Evolutionary conservation across 2,329 filamentous ascomycete genomes (phyloP), one percentile per base, ranked within the genome.

Genomic region (Aureobasidium sp.): DNA sequence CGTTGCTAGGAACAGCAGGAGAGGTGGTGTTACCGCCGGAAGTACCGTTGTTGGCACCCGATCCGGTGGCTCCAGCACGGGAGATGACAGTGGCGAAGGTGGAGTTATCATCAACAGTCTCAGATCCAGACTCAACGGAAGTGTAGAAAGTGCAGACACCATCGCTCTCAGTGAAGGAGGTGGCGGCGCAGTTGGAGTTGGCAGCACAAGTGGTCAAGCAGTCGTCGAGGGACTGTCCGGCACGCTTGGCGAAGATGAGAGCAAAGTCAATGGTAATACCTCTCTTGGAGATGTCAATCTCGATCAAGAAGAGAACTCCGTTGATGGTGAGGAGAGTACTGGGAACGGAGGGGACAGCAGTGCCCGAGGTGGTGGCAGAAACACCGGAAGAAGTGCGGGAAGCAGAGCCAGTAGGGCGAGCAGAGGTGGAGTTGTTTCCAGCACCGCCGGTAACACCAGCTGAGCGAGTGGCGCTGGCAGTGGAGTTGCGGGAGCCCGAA

Each of bases 141-240:
- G 5, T 37, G 48, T 45, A 62, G 54, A 62, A 57, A 8, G 53
- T 59, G 16, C 61, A 62, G 5, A 13, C 32, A 13, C 39, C 45
- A 16, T 30, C 39, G 21, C 21, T 21, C 21, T 21, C 21, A 13
- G 42, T 21, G 32, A 51, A 62, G 7, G 11, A 2, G 8, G 61
- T 58, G 3, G 11, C 61, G 25, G 54, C 61, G 13, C 61, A 62
- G 7, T 29, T 9, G 9, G 45, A 3, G 45, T 51, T 58, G 54
- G 47, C 48, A 14, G 45, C 45, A 14, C 61, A 62, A 29, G 41
- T 42, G 25, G 16, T 44, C 37, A 62, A 32, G 32, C 61, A 62
- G 8, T 53, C 34, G 9, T 42, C 45, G 13, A 62, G 25, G 2
- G 39, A 21, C 13, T 44, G 5, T 0, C 27, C 53, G 13, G 61